Base-by-base conservation (phyloP, 2,329 filamentous ascomycete genomes). In the Alternaria consortialis region DNA sequence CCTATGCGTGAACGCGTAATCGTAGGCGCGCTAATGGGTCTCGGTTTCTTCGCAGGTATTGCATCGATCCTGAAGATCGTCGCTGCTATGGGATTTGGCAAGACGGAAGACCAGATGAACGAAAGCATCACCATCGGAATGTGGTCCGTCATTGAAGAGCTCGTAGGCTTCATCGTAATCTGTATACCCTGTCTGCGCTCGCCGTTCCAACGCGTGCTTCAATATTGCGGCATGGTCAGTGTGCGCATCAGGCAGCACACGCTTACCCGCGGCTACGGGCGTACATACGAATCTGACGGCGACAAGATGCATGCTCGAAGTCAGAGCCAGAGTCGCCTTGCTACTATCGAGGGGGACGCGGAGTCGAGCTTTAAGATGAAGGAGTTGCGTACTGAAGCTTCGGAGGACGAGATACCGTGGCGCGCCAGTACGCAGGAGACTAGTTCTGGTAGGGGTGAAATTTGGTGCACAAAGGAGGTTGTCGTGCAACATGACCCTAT, bases 121-220 rank as follows among this genome's bases (percentile, higher is more conserved):
- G 64, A 70, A 50, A 62, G 59, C 27, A 36, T 70, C 40, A 47
- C 58, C 12, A 59, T 73, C 7, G 63, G 60, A 0, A 57, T 74
- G 17, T 74, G 71, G 71, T 60, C 58, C 15, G 63, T 68, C 4
- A 53, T 74, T 17, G 72, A 75, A 50, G 62, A 66, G 34, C 68
- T 73, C 23, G 39, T 56, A 1, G 64, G 66, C 3, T 65, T 74
- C 4, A 67, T 74, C 20, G 70, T 67, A 4, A 68, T 69, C 3
- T 70, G 68, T 40, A 56, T 74, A 27, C 71, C 72, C 1, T 68
- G 63, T 40, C 60, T 75, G 31, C 65, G 66, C 8, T 58, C 66
- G 7, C 67, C 62, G 4, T 70, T 70, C 54, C 61, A 70, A 29
- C 58, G 42, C 25, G 55, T 52, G 12, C 60, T 68, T 13, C 54